Percentiles rank a stretch among this genome's conserved stretches.
Conservation (phyloP, 192 early-diverging fungal species). For the Phycomyces nitens region DNA sequence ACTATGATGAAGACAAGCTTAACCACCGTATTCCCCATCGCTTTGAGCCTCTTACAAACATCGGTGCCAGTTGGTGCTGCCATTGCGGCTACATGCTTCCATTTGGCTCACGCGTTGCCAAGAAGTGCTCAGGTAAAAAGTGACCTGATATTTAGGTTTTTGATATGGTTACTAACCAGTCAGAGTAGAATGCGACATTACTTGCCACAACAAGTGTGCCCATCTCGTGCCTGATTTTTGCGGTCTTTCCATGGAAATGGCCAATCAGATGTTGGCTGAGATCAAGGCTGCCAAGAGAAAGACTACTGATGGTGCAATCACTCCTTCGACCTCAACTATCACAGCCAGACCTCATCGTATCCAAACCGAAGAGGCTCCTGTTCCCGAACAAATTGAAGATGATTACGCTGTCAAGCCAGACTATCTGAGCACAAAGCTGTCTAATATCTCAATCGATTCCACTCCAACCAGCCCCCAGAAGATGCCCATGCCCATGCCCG, state of each 20-base stretch:
- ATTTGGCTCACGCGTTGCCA: slow-evolving; percentile 64
- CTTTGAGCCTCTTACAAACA: slow-evolving; percentile 80
- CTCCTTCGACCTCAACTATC: slow-evolving; percentile 5
- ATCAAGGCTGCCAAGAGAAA: slow-evolving; percentile 62
- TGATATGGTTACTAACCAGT: neutral
- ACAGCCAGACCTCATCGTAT: neutral
- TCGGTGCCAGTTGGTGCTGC: slow-evolving; percentile 92
- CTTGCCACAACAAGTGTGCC: slow-evolving; percentile 82
- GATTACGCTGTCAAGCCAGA: neutral
- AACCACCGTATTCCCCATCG: slow-evolving; percentile 97
- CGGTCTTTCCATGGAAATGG: slow-evolving; percentile 83
- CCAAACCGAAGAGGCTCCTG: neutral
- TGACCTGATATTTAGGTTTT: slow-evolving; percentile 6
- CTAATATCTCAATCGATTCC: too few species aligned
- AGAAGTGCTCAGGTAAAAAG: slow-evolving; percentile 47
- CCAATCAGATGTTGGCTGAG: slow-evolving; percentile 81
- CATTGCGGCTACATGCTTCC: slow-evolving; percentile 97
- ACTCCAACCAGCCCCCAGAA: too few species aligned
- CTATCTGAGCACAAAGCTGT: too few species aligned
- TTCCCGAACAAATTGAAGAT: neutral
- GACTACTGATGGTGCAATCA: slow-evolving; percentile 30
- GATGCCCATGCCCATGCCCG: too few species aligned
- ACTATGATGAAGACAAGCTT: slow-evolving; percentile 66
- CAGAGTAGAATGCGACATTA: slow-evolving; percentile 69
- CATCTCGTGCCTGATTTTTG: slow-evolving; percentile 90